Base-by-base conservation (phyloP, 2,329 filamentous ascomycete genomes). In the Paraphoma sp. region DNA sequence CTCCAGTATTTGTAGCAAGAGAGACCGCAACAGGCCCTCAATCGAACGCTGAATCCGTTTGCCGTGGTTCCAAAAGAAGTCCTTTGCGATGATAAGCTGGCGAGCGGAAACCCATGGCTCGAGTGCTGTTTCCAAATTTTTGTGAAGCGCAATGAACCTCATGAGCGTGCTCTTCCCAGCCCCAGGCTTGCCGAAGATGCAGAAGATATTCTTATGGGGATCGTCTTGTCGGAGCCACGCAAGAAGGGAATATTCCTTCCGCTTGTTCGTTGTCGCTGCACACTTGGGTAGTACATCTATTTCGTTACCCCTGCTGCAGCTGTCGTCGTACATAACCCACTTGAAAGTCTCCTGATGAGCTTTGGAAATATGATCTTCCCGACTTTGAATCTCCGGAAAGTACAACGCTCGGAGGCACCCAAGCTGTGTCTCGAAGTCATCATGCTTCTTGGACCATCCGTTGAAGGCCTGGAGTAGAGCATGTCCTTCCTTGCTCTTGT, bases 111-210 rank as follows among this genome's bases (percentile, higher is more conserved):
- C 33, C 33, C 33, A 36, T 10, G 10, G 9, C 10, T 14, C 33
- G 2, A 36, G 33, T 10, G 33, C 9, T 36, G 33, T 10, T 36
- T 7, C 6, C 14, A 36, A 14, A 2, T 12, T 36, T 4, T 18
- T 3, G 6, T 64, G 46, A 1, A 50, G 18, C 1, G 57, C 23
- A 4, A 77, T 41, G 44, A 66, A 75, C 40, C 72, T 76, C 48
- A 76, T 65, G 31, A 77, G 47, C 0, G 70, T 76, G 9, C 61
- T 69, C 43, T 78, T 78, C 1, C 75, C 75, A 1, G 72, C 68
- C 0, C 70, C 75, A 0, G 70, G 64, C 44, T 76, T 76, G 0
- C 73, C 74, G 11, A 58, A 64, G n/a, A 77, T 65, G 70, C 72
- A 77, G 53, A 70, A 77, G 86, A 60, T 18, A 17, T 60, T 56